Base-by-base conservation (phyloP, 2,329 filamentous ascomycete genomes). In the Celoporthe dispersa region DNA sequence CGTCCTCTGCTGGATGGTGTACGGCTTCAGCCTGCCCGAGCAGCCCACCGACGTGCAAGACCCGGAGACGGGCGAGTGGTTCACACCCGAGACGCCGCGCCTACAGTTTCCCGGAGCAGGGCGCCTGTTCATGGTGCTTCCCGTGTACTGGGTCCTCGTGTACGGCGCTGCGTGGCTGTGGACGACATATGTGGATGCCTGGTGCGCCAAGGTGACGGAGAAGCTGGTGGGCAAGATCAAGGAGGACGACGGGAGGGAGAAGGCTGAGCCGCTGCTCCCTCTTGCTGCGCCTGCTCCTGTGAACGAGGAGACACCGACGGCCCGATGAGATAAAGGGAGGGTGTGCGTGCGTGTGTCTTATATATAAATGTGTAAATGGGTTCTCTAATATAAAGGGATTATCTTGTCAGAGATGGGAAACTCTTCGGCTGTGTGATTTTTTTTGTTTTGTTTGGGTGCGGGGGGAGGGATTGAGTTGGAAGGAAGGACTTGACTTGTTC, bases 161-260 rank as follows among this genome's bases (percentile, higher is more conserved):
- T 72, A 72, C 41, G 66, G 68, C 19, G 70, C 68, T 3, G 70
- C 68, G 19, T 72, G 69, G 62, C 62, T 72, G 33, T 72, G 70
- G 70, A 72, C 69, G 55, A 69, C 69, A 48, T 68, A 70, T 31
- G 70, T 72, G 53, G 70, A 72, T 33, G 53, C 70, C 14, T 70
- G 65, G 66, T 72, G 70, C 31, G 70, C 70, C 4, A 61, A 66
- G 12, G 39, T 70, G 61, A 72, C 70, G 35, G 70, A 72, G 65
- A 69, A 77, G 72, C 73, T 80, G 25, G 78, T 79, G 53, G 72
- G 71, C 37, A 77, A 76, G 31, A 73, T 78, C 41, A 79, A 77
- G 74, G 73, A 78, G 63, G 70, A 75, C 55, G 73, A 74, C 19
- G 78, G 78, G 31, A 48, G 66, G 31, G 78, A 79, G 69, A 79